Percentiles rank a stretch among this genome's conserved stretches.
phyloP scores from a whole-genome alignment of 192 early-diverging fungal species.

The Podila clonocystis region DNA sequence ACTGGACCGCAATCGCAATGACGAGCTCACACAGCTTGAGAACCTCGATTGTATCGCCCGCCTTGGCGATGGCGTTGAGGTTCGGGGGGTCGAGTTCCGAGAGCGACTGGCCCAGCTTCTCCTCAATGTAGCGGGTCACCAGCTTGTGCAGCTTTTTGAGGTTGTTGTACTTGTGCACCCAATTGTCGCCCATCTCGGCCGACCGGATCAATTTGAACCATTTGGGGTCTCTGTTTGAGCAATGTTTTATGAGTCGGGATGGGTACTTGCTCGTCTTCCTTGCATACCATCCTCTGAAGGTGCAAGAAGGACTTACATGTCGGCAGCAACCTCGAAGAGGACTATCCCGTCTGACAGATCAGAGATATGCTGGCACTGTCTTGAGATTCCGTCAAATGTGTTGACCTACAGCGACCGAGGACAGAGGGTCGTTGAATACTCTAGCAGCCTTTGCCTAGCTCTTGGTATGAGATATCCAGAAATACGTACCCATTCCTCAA shows the following conservation, averaged over 20 bases:
- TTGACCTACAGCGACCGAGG: conserved; percentile 58
- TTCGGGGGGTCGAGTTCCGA: conserved; percentile 73
- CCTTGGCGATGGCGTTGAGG: conserved; percentile 86
- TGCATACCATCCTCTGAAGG: not conserved
- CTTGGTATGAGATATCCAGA: not conserved
- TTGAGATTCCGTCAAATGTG: conserved; percentile 65
- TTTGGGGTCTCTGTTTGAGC: conserved; percentile 73
- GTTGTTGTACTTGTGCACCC: conserved; percentile 94
- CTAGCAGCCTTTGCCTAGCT: not conserved
- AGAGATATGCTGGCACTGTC: conserved; percentile 52
- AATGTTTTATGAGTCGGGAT: not conserved
- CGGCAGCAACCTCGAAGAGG: conserved; percentile 82
- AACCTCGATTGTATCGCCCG: conserved; percentile 74
- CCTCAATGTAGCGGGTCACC: conserved; percentile 86
- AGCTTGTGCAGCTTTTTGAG: conserved; percentile 92
- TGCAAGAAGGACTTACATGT: conserved; percentile 72
- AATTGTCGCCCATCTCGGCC: conserved; percentile 86
- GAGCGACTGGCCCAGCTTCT: conserved; percentile 77
- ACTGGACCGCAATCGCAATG: conserved; percentile 87
- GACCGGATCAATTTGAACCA: conserved; percentile 89
- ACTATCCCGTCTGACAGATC: conserved; percentile 86
- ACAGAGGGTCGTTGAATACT: not conserved
- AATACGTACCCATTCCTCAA: conserved; percentile 51
- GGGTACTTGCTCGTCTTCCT: too few relatives aligned
- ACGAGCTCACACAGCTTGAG: conserved; percentile 86